A percentile compares a stretch with the other conserved stretches of the same genome.
phyloP scores from a whole-genome alignment of 148 eudicot species.

The Rhododendron vialii region DNA sequence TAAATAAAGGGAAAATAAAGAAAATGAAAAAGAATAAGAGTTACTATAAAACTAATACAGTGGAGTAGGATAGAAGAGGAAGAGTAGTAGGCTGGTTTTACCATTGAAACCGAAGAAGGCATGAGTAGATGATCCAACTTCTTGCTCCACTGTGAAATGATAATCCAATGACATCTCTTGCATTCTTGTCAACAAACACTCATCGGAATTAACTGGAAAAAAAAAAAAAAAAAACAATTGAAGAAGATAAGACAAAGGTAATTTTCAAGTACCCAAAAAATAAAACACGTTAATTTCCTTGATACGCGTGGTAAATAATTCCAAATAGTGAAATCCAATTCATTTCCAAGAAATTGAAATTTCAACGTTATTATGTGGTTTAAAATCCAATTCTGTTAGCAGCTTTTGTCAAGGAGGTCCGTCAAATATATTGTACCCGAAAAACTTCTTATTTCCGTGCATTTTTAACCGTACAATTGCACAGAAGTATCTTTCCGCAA shows the following conservation, averaged over 20 bases:
- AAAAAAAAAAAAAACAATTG: neutral
- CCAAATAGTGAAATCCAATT: neutral
- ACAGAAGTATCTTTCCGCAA: no score
- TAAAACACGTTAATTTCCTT: neutral
- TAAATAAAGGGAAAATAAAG: neutral
- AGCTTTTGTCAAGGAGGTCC: neutral
- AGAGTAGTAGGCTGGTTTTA: neutral
- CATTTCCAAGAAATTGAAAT: neutral
- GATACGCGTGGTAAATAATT: neutral
- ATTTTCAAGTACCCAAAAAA: no score
- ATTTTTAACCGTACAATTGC: no score
- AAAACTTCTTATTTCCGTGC: no score
- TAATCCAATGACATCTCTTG: constrained; percentile 83
- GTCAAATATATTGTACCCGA: neutral
- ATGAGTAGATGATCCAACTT: constrained; percentile 62
- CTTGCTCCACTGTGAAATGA: constrained; percentile 77
- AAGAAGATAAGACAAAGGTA: no score
- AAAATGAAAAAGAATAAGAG: neutral
- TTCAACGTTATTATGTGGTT: neutral
- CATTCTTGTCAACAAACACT: constrained; percentile 81
- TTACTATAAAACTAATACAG: neutral
- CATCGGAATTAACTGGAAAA: constrained; percentile 58
- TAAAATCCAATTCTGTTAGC: no score
- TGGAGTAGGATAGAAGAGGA: neutral
- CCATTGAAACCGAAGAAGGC: constrained; percentile 84